A percentile compares a stretch with the other conserved stretches of the same genome.
Evolutionary conservation across 768 basidiomycete genomes (phyloP).

Genomic region (Cantharellus cinnabarinus): DNA sequence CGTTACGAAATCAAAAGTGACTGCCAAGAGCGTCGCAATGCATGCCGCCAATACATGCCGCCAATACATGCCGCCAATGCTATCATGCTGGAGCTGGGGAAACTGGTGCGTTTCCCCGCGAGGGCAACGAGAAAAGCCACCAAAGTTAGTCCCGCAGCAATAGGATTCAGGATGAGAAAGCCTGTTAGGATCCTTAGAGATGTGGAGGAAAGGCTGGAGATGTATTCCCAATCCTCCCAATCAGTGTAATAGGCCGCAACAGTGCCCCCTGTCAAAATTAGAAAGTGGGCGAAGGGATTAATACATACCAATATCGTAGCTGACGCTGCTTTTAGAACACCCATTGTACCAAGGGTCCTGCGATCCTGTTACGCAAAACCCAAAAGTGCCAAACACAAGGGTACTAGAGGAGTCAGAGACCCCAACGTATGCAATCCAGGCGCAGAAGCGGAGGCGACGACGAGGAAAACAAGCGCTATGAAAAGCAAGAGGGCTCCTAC

Average conservation of each 20-base stretch:
- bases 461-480: neutral
- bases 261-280: too few relatives aligned
- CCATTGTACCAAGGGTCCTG: too few relatives aligned
- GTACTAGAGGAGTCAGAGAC: neutral
- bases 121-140: conserved; percentile 18
- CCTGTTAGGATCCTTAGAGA: conserved; percentile 11
- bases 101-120: conserved; percentile 9
- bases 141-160: conserved; percentile 16
- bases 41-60: too few relatives aligned
- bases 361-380: neutral
- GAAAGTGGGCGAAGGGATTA: too few relatives aligned
- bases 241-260: neutral
- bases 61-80: too few relatives aligned
- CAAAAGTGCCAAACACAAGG: neutral
- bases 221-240: neutral
- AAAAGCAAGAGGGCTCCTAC: neutral
- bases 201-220: neutral
- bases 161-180: conserved; percentile 17
- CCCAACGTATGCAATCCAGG: neutral
- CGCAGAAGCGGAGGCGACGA: neutral
- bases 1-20: too few relatives aligned
- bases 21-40: too few relatives aligned
- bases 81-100: too few relatives aligned
- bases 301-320: too few relatives aligned
- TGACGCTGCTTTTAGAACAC: too few relatives aligned